These are phyloP conservation scores for Blastobotrys peoriensis DNA, from an alignment of 805 yeast genomes.

Conservation along the genomic window DNA sequence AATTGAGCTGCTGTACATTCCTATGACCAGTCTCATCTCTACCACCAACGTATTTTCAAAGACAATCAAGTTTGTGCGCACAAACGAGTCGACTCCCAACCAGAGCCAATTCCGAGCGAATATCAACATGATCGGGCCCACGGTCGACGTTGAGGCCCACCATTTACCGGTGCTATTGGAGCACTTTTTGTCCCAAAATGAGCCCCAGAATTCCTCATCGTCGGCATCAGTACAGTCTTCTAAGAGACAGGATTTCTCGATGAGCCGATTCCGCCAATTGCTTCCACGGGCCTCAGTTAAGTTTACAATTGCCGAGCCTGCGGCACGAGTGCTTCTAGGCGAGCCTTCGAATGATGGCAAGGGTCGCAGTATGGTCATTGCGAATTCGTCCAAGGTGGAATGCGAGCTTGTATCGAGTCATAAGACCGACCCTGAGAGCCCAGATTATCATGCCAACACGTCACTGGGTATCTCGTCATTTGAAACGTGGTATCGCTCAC, in stretches of 20 bases:
- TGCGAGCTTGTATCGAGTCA: conserved; percentile 30
- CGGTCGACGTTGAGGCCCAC: conserved; percentile 32
- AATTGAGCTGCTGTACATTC: conserved; percentile 34
- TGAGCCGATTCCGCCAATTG: conserved; percentile 12
- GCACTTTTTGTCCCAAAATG: conserved; percentile 6
- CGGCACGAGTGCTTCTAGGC: conserved; percentile 26
- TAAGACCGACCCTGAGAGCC: conserved; percentile 8
- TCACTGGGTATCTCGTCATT: conserved; percentile 21
- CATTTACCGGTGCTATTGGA: conserved; percentile 30
- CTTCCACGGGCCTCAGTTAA: conserved; percentile 26
- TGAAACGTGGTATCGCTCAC: conserved; percentile 29
- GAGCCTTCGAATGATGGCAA: conserved; percentile 9
- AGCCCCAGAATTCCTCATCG: not conserved
- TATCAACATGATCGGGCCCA: conserved; percentile 32
- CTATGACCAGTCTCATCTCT: conserved; percentile 31
- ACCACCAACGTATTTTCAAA: conserved; percentile 32
- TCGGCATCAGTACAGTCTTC: conserved; percentile 2
- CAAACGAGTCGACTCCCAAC: conserved; percentile 17
- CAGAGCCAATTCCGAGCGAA: conserved; percentile 27
- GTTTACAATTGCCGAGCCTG: conserved; percentile 30
- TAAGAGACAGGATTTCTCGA: not conserved
- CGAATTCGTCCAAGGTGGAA: conserved; percentile 28
- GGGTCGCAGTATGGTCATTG: conserved; percentile 28
- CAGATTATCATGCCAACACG: conserved; percentile 22
- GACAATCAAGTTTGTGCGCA: conserved; percentile 28